A percentile compares a stretch with the other conserved stretches of the same genome.
phyloP scores from a whole-genome alignment of 2,329 filamentous ascomycete species.

The Pseudonectria buxi region DNA sequence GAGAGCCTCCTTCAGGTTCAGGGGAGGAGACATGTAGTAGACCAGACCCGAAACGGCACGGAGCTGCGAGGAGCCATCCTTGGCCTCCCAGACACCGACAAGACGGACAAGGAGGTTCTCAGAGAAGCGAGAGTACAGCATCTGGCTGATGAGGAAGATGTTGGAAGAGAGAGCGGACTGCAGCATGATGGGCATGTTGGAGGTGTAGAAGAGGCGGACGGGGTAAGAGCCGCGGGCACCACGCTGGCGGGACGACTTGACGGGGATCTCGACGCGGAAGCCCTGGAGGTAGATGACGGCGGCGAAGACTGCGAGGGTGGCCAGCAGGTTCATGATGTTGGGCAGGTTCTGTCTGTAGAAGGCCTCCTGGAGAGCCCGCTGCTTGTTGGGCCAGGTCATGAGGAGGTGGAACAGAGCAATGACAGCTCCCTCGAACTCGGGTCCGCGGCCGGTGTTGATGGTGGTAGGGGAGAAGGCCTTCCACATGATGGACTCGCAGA shows the following conservation, averaged over 20 bases:
- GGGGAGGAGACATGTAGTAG: constrained; percentile 98
- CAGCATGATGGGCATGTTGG: constrained; percentile 99
- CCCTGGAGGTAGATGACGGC: constrained; percentile 99
- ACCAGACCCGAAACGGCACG: constrained; percentile 88
- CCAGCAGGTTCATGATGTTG: constrained; percentile 98
- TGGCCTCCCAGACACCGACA: constrained; percentile 96
- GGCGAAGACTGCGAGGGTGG: constrained; percentile 87
- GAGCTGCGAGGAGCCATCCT: constrained; percentile 92
- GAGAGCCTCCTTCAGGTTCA: constrained; percentile 96
- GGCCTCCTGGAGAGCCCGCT: constrained; percentile 93
- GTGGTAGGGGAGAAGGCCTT: constrained; percentile 99
- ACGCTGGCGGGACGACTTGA: constrained; percentile 98
- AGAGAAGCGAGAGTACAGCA: constrained; percentile 98
- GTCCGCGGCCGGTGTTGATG: constrained; percentile 98
- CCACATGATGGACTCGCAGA: constrained; percentile 99
- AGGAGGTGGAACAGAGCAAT: constrained; percentile 97
- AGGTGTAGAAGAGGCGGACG: constrained; percentile 98
- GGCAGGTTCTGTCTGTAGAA: constrained; percentile 99
- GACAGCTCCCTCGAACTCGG: constrained; percentile 97
- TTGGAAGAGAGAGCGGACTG: constrained; percentile 98
- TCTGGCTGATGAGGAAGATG: constrained; percentile 98
- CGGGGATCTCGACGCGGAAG: constrained; percentile 99
- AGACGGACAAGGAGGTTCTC: constrained; percentile 98
- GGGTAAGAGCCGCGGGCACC: constrained; percentile 97
- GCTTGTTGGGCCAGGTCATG: constrained; percentile 99